phyloP scores from a whole-genome alignment of 2,329 filamentous ascomycete species.

The Acrocalymma vagum region DNA sequence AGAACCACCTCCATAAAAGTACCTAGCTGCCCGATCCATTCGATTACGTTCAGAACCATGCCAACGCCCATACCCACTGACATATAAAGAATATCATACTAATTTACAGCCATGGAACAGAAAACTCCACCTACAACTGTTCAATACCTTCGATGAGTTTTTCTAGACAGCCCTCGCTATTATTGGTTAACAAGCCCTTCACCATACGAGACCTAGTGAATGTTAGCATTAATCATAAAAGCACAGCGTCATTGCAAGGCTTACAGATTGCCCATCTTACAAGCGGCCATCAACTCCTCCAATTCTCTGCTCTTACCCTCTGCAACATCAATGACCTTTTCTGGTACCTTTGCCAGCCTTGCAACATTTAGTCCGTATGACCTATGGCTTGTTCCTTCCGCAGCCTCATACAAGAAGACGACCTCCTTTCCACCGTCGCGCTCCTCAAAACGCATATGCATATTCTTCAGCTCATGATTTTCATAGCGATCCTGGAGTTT shows the following conservation, averaged over 20 bases:
- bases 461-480: slow-evolving; percentile 75
- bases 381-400: slow-evolving; percentile 88
- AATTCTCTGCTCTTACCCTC: slow-evolving; percentile 80
- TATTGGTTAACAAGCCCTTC: slow-evolving; percentile 30
- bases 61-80: no score
- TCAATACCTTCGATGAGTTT: slow-evolving; percentile 53
- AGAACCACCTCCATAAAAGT: no score
- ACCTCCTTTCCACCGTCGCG: slow-evolving; percentile 71
- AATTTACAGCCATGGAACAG: no score
- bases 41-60: no score
- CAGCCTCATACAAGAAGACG: slow-evolving; percentile 93
- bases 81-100: no score
- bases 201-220: slow-evolving; percentile 29
- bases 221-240: slow-evolving; percentile 29
- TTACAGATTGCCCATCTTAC: slow-evolving; percentile 43
- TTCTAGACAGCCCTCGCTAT: slow-evolving; percentile 43
- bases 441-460: slow-evolving; percentile 86
- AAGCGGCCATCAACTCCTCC: slow-evolving; percentile 67
- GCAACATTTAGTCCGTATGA: slow-evolving; percentile 96
- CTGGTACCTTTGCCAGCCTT: slow-evolving; percentile 81
- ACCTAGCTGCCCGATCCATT: no score
- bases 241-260: slow-evolving; percentile 11
- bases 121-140: slow-evolving; percentile 45
- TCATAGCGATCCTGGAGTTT: slow-evolving; percentile 75
- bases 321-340: slow-evolving; percentile 79